Percentiles rank a stretch among this genome's conserved stretches.
Evolutionary conservation across 2,329 filamentous ascomycete genomes (phyloP).

Genomic region (Gnomoniopsis sp.): DNA sequence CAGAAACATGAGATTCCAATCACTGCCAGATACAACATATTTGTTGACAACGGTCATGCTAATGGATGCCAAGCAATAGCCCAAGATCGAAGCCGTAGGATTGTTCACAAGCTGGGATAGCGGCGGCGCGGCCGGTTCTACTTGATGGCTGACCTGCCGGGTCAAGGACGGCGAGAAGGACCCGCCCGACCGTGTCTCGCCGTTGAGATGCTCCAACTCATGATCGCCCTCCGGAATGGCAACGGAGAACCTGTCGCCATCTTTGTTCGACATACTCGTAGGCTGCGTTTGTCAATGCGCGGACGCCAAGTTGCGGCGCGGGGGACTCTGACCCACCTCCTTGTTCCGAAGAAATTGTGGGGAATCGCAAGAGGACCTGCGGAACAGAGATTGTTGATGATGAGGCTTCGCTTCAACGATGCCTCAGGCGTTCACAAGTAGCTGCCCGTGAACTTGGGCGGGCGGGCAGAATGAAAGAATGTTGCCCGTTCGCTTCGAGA

Average conservation of each 20-base stretch:
- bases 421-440: too few species aligned
- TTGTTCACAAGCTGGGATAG: constrained; percentile 64
- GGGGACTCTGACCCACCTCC: too few species aligned
- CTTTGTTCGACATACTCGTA: constrained; percentile 64
- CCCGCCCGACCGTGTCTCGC: constrained; percentile 37
- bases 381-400: too few species aligned
- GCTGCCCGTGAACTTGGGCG: too few species aligned
- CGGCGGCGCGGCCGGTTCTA: constrained; percentile 31
- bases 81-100: constrained; percentile 74
- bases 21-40: constrained; percentile 86
- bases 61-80: constrained; percentile 93
- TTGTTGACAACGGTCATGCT: constrained; percentile 99
- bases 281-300: background rate
- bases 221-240: constrained; percentile 59
- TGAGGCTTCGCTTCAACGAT: too few species aligned
- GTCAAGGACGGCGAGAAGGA: background rate
- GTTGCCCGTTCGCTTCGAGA: too few species aligned
- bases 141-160: constrained; percentile 19
- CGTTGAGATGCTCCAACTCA: constrained; percentile 51
- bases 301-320: background rate
- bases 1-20: constrained; percentile 97
- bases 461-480: too few species aligned
- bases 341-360: too few species aligned
- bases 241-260: constrained; percentile 77
- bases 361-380: too few species aligned